phyloP scores from a whole-genome alignment of 768 basidiomycete species.

The Amyloporia xantha region DNA sequence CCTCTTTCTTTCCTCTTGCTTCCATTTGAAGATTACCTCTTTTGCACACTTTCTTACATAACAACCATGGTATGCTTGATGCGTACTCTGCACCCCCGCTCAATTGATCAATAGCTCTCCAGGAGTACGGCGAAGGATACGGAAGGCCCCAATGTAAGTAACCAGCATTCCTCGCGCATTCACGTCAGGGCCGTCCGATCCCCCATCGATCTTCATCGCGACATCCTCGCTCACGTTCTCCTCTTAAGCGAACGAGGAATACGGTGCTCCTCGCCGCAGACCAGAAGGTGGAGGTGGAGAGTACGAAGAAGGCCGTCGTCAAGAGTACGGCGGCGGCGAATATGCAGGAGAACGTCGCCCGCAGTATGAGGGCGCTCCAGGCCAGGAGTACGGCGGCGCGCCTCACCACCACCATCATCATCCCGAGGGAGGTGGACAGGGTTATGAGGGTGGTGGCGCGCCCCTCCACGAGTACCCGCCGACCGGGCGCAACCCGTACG shows the following conservation, averaged over 20 bases:
- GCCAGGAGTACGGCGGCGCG: background rate
- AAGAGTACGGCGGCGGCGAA: background rate
- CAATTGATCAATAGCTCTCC: too few species aligned
- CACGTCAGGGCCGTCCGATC: too few species aligned
- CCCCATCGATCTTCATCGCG: background rate
- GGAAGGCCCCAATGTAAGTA: too few species aligned
- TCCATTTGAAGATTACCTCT: too few species aligned
- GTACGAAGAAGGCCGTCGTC: background rate
- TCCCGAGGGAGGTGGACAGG: background rate
- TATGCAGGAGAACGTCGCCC: background rate
- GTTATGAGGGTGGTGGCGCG: background rate
- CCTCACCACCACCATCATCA: constrained; percentile 3
- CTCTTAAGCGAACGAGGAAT: constrained; percentile 1
- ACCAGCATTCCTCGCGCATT: too few species aligned
- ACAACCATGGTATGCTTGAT: too few species aligned
- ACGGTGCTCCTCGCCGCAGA: background rate
- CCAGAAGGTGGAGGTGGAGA: background rate
- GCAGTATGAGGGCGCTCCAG: background rate
- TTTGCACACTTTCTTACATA: too few species aligned
- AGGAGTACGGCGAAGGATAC: too few species aligned
- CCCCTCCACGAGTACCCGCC: background rate
- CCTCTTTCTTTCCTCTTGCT: too few species aligned
- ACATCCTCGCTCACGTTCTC: background rate
- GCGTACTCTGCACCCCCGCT: too few species aligned
- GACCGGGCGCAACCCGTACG: background rate